Evolutionary conservation across 2,329 filamentous ascomycete genomes (phyloP), one percentile per base, ranked within the genome.

Genomic region (Ophiognomonia clavigignenti-juglandacearum): DNA sequence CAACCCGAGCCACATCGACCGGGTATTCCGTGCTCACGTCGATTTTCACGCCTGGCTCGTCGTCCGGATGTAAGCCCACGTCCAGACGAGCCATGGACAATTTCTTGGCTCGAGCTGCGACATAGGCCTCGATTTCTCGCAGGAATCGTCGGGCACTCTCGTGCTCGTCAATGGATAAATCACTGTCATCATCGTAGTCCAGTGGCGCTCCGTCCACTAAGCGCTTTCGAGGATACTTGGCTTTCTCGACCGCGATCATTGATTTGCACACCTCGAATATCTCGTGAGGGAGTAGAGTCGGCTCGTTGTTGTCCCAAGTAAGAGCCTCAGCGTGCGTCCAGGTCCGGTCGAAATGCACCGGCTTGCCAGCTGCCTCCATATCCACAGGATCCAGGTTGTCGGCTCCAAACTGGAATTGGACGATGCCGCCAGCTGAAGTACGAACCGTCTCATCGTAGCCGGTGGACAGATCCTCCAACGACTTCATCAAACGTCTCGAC

Each of bases 401-500:
- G 26, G 93, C 93, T 63, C 93, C 93, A 59, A 95, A 98, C 61
- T 96, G 90, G 69, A 98, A 97, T 63, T 98, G 93, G 2, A 98
- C 90, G 51, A 98, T 86, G 26, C 83, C 84, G 7, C 87, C 87
- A 2, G 85, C 85, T 1, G 91, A 96, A 23, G 92, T 97, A 47
- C 93, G 82, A 1, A 98, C 92, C 0, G 93, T 98, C 59, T 95
- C 82, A 59, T 98, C 93, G 59, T 98, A 98, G 58, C 90, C 83
- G 1, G 88, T 89, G 1, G 91, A 96, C 3, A 97, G 71, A 72
- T 98, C 93, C 63, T 98, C 93, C 40, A 98, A 70, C 3, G 89
- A 96, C 68, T 98, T 98, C 92, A 98, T 98, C 62, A 98, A 67
- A 57, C 93, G 84, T 69, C 93, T 85, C 53, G 92, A 97, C 93